Percentiles rank a stretch among this genome's conserved stretches.
phyloP scores from a whole-genome alignment of 2,329 filamentous ascomycete species.

The Diaporthe velutina region DNA sequence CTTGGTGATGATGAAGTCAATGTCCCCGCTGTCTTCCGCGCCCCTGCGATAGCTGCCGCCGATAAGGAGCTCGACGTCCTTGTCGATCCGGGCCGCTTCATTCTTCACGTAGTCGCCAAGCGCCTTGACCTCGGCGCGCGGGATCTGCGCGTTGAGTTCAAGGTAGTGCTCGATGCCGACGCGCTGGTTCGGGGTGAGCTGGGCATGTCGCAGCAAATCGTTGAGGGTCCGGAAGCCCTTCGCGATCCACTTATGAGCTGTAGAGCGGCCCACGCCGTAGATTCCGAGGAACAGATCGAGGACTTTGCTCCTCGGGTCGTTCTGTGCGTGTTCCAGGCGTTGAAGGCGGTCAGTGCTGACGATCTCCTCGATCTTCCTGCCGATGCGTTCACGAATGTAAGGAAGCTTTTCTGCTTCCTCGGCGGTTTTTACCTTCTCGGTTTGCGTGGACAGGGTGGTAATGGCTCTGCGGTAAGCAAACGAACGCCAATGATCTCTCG shows the following conservation, averaged over 20 bases:
- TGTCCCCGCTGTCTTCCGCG: slow-evolving; percentile 79
- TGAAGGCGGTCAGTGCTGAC: slow-evolving; percentile 78
- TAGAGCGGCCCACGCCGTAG: slow-evolving; percentile 80
- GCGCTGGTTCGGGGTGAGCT: slow-evolving; percentile 76
- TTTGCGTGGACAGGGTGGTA: slow-evolving; percentile 76
- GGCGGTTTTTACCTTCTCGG: slow-evolving; percentile 69
- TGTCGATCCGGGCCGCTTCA: slow-evolving; percentile 72
- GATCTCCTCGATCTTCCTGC: slow-evolving; percentile 91
- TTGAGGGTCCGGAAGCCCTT: slow-evolving; percentile 81
- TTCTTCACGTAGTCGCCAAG: slow-evolving; percentile 75
- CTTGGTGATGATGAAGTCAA: slow-evolving; percentile 87
- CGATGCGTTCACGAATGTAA: slow-evolving; percentile 79
- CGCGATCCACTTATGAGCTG: slow-evolving; percentile 82
- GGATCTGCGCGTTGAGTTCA: slow-evolving; percentile 84
- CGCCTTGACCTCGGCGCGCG: slow-evolving; percentile 78
- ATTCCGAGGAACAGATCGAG: slow-evolving; percentile 81
- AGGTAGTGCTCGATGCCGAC: slow-evolving; percentile 84
- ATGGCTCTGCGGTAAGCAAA: slow-evolving; percentile 84
- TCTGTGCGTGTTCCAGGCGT: slow-evolving; percentile 77
- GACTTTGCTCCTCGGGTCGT: slow-evolving; percentile 74
- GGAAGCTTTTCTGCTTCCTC: slow-evolving; percentile 77
- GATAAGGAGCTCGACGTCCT: slow-evolving; percentile 76
- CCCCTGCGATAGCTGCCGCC: slow-evolving; percentile 90
- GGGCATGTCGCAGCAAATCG: slow-evolving; percentile 73
- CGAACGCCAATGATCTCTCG: slow-evolving; percentile 82